Base-by-base conservation (phyloP, 495 filamentous ascomycete genomes). In the Bryoglossum gracile region DNA sequence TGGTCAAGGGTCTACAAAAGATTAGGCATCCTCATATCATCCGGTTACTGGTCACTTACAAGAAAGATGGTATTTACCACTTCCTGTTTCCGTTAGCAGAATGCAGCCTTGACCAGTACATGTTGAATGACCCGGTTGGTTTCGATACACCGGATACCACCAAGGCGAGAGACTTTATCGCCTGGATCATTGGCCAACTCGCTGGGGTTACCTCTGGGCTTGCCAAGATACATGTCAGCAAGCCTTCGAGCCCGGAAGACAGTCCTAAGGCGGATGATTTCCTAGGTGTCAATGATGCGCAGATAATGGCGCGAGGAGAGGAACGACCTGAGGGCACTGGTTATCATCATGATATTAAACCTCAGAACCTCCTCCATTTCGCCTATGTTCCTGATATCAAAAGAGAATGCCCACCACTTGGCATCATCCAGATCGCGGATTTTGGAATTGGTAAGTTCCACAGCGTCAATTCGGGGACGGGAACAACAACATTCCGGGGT, bases 261-360 rank as follows among this genome's bases (percentile, higher is more conserved):
- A 40, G 37, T 40, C 11, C 16, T 23, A 40, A 18, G 37, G 22
- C 17, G 19, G 14, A n/a, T 18, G 9, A 18, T 11, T 19, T 40
- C 2, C 19, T 40, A 9, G 37, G 4, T 23, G 14, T 19, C 10
- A 40, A 18, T 23, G 14, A 18, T n/a, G 37, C 37, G 19, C 37
- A 40, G 18, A n/a, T n/a, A n/a, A n/a, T n/a, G n/a, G n/a, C n/a
- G n/a, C n/a, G n/a, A n/a, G n/a, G n/a, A n/a, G 11, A 18, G 19
- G 11, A 18, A 19, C 14, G 37, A 6, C 37, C 37, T 19, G 37
- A 40, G 18, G 16, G 37, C 3, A 40, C 37, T 18, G 37, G 37
- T 18, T 40, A 40, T 40, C 37, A 40, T 18, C 37, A 40, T 19
- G 37, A 40, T 18, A 40, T 40, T 19, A 40, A 40, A 19, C 37